These are phyloP conservation scores for Chloropicon primus DNA, from an alignment of 139 green algal genomes.

Conservation along the genomic window DNA sequence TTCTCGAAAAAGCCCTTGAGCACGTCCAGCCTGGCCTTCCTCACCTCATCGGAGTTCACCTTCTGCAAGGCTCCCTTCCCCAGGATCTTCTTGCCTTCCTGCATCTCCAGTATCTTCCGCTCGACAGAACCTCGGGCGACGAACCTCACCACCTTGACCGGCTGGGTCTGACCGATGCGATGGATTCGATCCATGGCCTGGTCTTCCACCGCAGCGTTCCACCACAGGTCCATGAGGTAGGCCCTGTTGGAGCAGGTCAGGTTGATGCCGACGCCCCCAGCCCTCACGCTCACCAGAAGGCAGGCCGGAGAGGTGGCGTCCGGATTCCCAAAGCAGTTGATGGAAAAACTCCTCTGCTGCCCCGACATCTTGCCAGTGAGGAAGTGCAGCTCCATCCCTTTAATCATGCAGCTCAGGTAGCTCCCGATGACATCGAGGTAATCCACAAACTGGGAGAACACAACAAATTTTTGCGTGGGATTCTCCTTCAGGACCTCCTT, in stretches of 20 bases:
- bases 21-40: not conserved
- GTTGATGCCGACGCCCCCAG: not conserved
- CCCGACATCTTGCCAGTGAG: not conserved
- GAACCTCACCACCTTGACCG: not conserved
- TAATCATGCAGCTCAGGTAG: too few species aligned
- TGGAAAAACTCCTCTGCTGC: not conserved
- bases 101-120: not conserved
- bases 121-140: not conserved
- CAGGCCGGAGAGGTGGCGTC: not conserved
- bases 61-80: not conserved
- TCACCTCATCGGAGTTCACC: not conserved
- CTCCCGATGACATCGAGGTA: not conserved
- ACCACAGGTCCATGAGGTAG: not conserved
- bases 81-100: not conserved
- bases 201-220: not conserved
- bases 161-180: not conserved
- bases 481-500: not conserved
- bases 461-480: not conserved
- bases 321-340: not conserved
- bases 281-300: not conserved
- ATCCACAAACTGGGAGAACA: not conserved
- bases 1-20: not conserved
- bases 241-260: not conserved
- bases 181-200: not conserved
- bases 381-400: too few species aligned